Conservation (phyloP, 805 yeast species). For the Sungouiella blattae region DNA sequence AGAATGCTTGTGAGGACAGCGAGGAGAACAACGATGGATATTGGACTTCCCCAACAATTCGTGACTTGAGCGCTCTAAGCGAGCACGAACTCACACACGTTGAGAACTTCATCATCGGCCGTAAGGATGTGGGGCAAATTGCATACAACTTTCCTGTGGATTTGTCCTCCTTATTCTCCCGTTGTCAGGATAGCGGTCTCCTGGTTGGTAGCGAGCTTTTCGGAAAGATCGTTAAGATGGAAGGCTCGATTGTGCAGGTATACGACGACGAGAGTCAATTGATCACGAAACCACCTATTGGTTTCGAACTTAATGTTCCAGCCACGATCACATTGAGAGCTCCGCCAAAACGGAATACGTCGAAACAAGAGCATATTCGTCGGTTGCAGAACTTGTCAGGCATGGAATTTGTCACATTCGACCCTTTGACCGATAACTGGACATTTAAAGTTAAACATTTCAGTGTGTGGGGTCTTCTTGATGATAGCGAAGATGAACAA, state of each 20-base stretch:
- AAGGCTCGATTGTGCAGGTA: constrained; percentile 52
- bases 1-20: neutral
- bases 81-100: constrained; percentile 49
- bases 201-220: constrained; percentile 43
- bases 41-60: constrained; percentile 70
- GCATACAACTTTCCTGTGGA: constrained; percentile 69
- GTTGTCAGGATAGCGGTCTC: constrained; percentile 28
- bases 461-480: constrained; percentile 88
- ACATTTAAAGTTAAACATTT: constrained; percentile 85
- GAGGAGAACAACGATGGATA: constrained; percentile 39
- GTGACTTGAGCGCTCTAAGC: constrained; percentile 43
- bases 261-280: constrained; percentile 48
- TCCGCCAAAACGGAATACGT: constrained; percentile 47
- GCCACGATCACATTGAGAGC: constrained; percentile 68
- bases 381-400: constrained; percentile 54
- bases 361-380: constrained; percentile 44
- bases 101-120: constrained; percentile 64
- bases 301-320: constrained; percentile 71
- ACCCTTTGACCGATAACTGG: constrained; percentile 72
- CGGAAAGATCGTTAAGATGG: constrained; percentile 36
- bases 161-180: constrained; percentile 47
- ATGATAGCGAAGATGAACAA: constrained; percentile 50
- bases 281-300: constrained; percentile 51
- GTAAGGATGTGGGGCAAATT: constrained; percentile 65
- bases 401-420: constrained; percentile 77